Percentiles rank a stretch among this genome's conserved stretches.
These are phyloP conservation scores for Malania oleifera DNA, from an alignment of 164 flowering plant species.

Conservation along the genomic window DNA sequence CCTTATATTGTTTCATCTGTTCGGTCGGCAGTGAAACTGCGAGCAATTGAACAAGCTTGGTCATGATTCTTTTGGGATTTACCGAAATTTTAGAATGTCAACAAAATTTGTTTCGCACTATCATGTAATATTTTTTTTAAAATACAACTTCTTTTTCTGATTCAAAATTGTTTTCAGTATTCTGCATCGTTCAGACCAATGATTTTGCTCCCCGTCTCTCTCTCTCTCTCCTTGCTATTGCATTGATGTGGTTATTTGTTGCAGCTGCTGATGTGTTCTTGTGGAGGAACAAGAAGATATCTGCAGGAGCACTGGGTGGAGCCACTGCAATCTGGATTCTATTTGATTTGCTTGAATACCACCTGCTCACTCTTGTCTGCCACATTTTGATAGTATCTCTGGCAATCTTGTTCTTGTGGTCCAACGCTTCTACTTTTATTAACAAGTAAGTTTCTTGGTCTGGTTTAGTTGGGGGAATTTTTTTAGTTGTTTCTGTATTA, in stretches of 20 bases:
- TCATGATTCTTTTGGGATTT: too few relatives aligned
- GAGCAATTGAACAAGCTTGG: too few relatives aligned
- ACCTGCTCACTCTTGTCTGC: conserved; percentile 67
- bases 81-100: too few relatives aligned
- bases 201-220: too few relatives aligned
- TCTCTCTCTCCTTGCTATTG: not conserved
- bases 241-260: conserved; percentile 5
- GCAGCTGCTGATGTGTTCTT: conserved; percentile 85
- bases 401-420: conserved; percentile 68
- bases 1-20: too few relatives aligned
- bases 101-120: too few relatives aligned
- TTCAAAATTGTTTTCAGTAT: too few relatives aligned
- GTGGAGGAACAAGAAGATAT: conserved; percentile 84
- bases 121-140: too few relatives aligned
- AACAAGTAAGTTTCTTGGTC: conserved; percentile 46
- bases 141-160: too few relatives aligned
- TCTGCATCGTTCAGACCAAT: not conserved
- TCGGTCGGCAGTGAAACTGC: too few relatives aligned
- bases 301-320: conserved; percentile 54
- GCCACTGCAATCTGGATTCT: conserved; percentile 71
- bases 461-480: too few relatives aligned
- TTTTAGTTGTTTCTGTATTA: not conserved
- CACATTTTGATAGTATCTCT: conserved; percentile 50
- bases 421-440: conserved; percentile 54
- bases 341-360: conserved; percentile 76